Evolutionary conservation across 2,329 filamentous ascomycete species (phyloP), one percentile per base, ranked within the genome.

Genomic region (Colletotrichum sp.): DNA sequence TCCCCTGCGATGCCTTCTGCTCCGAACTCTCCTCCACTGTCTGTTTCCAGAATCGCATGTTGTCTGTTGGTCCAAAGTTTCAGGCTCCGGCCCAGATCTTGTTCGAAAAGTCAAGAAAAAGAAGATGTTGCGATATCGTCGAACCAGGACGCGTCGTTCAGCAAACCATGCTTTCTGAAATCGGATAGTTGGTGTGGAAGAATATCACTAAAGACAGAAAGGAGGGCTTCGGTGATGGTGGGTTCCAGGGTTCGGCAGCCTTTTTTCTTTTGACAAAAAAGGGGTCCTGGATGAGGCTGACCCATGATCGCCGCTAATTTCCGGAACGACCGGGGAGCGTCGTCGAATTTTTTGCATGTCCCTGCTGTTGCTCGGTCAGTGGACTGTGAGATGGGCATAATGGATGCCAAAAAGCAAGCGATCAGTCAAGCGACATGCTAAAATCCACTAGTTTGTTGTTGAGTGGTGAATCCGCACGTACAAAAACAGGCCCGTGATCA

Each of bases 271-370:
- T 52, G 13, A 52, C 44, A 21, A 32, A 62, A 66, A 60, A 32
- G 63, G 63, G 73, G 36, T 39, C 69, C 63, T 68, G 34, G 55
- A 34, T 44, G 57, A 76, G 69, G 73, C 73, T 63, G 69, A 60
- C 63, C 67, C 49, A 62, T 72, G 73, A 68, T 70, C 60, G 71
- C 49, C 66, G 21, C 65, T 70, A 64, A 60, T 70, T 75, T 64
- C 55, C 69, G 57, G 69, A 64, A 62, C 49, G 73, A 72, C 73
- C 73, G 44, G 73, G 69, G 57, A 57, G n/a, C 26, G 68, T 63
- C 32, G 39, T 75, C 44, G 57, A 75, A 55, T 67, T 68, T 49
- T 55, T 59, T 39, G 44, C 44, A 52, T 52, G 44, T 52, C 36
- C 36, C 39, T 55, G 18, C 32, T 26, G 52, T 36, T 28, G 70